Evolutionary conservation across 2,329 filamentous ascomycete genomes (phyloP).

Genomic region (Aspergillus bombycis): DNA sequence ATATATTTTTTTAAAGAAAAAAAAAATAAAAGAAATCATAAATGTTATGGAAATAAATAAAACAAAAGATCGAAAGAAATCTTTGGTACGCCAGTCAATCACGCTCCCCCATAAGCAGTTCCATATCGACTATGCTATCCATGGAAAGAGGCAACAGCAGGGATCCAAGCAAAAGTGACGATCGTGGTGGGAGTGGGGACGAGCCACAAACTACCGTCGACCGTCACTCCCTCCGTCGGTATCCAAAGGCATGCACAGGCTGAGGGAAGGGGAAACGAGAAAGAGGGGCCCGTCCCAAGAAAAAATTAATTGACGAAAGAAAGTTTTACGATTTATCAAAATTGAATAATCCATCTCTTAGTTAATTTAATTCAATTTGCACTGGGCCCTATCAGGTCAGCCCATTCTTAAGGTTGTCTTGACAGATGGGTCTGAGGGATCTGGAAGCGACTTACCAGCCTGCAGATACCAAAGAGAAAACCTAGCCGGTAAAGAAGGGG

Average conservation of each 20-base stretch:
- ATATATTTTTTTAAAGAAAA: no score
- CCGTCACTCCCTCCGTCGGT: constrained; percentile 21
- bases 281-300: constrained; percentile 8
- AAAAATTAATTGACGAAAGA: background rate
- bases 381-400: constrained; percentile 9
- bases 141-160: constrained; percentile 23
- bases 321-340: background rate
- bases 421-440: constrained; percentile 32
- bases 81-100: constrained; percentile 3
- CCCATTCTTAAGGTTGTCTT: constrained; percentile 28
- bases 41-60: no score
- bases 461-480: background rate
- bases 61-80: constrained; percentile 1
- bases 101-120: constrained; percentile 20
- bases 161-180: constrained; percentile 22
- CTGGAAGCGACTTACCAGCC: constrained; percentile 16
- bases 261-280: constrained; percentile 14
- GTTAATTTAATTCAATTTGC: constrained; percentile 6
- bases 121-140: constrained; percentile 21
- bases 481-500: constrained; percentile 3
- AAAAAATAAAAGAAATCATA: background rate
- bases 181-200: constrained; percentile 29
- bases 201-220: constrained; percentile 27
- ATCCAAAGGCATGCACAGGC: constrained; percentile 19
- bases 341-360: constrained; percentile 6